phyloP scores from a whole-genome alignment of 306 rosid genomes.

The Dryas octopetala region DNA sequence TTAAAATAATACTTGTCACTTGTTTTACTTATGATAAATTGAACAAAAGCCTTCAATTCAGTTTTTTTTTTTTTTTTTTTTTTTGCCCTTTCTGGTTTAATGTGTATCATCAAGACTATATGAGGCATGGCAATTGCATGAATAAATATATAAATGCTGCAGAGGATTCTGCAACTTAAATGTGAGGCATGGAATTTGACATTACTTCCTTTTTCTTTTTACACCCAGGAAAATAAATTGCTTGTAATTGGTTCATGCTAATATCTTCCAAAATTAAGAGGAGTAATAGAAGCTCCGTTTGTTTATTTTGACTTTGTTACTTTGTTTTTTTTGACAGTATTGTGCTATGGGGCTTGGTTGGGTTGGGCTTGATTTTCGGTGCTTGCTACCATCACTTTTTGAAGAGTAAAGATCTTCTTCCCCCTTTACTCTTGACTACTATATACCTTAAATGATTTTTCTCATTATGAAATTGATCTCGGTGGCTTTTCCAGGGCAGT shows the following conservation, averaged over 20 bases:
- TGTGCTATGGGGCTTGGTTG: constrained; percentile 99
- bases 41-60: background rate
- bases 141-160: constrained; percentile 11
- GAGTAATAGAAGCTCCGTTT: constrained; percentile 13
- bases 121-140: background rate
- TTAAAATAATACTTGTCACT: background rate
- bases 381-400: constrained; percentile 92
- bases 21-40: background rate
- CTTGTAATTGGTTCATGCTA: constrained; percentile 13
- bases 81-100: background rate
- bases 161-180: constrained; percentile 16
- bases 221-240: constrained; percentile 1
- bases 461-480: constrained; percentile 25
- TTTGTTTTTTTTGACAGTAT: constrained; percentile 57
- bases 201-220: background rate
- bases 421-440: constrained; percentile 18
- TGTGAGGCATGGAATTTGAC: background rate
- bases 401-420: constrained; percentile 63
- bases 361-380: constrained; percentile 98
- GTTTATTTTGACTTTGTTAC: constrained; percentile 28
- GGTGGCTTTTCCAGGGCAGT: constrained; percentile 73
- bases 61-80: too few species aligned
- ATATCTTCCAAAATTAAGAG: background rate
- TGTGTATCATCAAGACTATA: background rate
- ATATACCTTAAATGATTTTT: background rate